Percentiles rank a stretch among this genome's conserved stretches.
phyloP scores from a whole-genome alignment of 2,329 filamentous ascomycete species.

The Thelonectria discophora region DNA sequence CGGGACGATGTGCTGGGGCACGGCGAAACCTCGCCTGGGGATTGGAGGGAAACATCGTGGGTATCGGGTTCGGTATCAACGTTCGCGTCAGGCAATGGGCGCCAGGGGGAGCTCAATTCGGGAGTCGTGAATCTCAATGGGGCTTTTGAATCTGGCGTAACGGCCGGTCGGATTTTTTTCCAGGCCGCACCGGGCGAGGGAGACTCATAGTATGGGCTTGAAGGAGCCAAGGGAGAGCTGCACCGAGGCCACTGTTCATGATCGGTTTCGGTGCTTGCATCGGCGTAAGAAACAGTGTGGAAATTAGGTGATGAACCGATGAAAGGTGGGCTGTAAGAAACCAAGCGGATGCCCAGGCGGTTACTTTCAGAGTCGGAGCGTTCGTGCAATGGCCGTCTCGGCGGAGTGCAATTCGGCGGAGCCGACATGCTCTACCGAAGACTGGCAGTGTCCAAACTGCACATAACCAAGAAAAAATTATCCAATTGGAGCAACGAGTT shows the following conservation, averaged over 20 bases:
- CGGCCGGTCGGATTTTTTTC: constrained; percentile 29
- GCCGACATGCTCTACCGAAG: constrained; percentile 47
- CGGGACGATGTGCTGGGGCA: constrained; percentile 31
- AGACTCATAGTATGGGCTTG: constrained; percentile 36
- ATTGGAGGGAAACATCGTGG: constrained; percentile 27
- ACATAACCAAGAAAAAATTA: constrained; percentile 33
- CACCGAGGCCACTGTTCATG: constrained; percentile 27
- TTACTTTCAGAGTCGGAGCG: constrained; percentile 43
- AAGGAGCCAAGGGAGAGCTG: constrained; percentile 32
- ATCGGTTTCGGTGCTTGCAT: constrained; percentile 38
- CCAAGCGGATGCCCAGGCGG: constrained; percentile 49
- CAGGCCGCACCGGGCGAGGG: constrained; percentile 38
- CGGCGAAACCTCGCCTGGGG: constrained; percentile 11
- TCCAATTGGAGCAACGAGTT: neutral
- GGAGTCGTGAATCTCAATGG: constrained; percentile 30
- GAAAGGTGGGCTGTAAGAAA: constrained; percentile 51
- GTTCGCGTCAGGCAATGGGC: constrained; percentile 23
- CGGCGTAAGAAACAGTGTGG: constrained; percentile 39
- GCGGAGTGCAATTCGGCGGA: constrained; percentile 43
- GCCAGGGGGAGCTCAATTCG: constrained; percentile 35
- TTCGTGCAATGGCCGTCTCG: constrained; percentile 43
- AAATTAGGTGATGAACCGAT: constrained; percentile 44
- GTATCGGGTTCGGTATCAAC: constrained; percentile 32
- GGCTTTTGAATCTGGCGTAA: constrained; percentile 30
- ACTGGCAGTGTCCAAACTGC: constrained; percentile 31